Evolutionary conservation across 2,329 filamentous ascomycete species (phyloP).

Genomic region (Clarireedia sp.): DNA sequence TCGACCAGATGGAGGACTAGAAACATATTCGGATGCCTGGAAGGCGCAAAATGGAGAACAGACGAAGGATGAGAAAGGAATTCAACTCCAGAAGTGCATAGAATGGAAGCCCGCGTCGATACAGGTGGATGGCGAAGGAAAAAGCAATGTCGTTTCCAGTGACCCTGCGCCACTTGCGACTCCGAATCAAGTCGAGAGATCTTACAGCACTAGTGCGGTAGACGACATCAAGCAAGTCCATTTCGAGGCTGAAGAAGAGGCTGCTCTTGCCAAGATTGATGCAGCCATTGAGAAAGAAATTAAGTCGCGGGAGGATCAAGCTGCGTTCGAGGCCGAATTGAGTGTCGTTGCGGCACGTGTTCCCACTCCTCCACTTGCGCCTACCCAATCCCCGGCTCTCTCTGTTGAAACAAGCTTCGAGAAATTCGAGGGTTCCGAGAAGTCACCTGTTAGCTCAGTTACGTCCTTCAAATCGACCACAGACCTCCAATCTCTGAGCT

Average conservation of each 20-base stretch:
- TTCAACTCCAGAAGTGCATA: conserved; percentile 79
- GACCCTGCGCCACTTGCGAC: conserved; percentile 5
- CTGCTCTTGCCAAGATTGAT: conserved; percentile 72
- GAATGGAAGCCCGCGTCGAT: conserved; percentile 66
- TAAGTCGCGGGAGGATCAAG: conserved; percentile 37
- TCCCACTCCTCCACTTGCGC: conserved; percentile 22
- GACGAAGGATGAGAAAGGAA: conserved; percentile 84
- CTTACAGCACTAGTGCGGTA: conserved; percentile 25
- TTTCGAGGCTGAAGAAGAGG: conserved; percentile 40
- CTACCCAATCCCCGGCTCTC: conserved; percentile 22
- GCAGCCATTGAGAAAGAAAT: conserved; percentile 77
- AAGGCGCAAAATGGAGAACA: conserved; percentile 65
- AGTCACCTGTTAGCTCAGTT: conserved; percentile 44
- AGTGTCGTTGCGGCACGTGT: conserved; percentile 27
- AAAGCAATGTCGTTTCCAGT: conserved; percentile 13
- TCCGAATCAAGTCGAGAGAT: conserved; percentile 20
- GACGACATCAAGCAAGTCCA: conserved; percentile 27
- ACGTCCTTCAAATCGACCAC: conserved; percentile 43
- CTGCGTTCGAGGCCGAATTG: conserved; percentile 30
- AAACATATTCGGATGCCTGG: conserved; percentile 86
- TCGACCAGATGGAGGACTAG: conserved; percentile 61
- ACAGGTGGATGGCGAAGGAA: conserved; percentile 21
- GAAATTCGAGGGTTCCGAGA: conserved; percentile 32
- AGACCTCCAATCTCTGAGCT: conserved; percentile 58
- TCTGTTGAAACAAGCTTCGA: conserved; percentile 32